Evolutionary conservation across 306 rosid species (phyloP), one percentile per base, ranked within the genome.

Genomic region (Pyrus betulifolia): DNA sequence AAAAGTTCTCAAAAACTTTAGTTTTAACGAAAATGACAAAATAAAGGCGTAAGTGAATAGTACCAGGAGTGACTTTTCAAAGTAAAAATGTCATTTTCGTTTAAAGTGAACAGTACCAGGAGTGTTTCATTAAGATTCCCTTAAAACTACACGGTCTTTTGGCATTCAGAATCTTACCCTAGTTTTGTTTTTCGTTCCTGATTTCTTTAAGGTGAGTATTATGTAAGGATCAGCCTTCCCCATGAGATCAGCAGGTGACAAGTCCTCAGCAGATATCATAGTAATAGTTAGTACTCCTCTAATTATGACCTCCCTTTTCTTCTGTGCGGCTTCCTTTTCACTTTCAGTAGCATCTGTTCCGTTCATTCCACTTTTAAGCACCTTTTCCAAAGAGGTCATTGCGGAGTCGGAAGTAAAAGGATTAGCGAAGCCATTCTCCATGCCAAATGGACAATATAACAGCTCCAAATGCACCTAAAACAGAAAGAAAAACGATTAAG

Each of bases 161-260:
- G 63, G 71, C 73, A 61, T 57, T 60, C 72, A 57, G 74, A 86
- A 58, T 18, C 80, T 76, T 92, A 96, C 99, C 90, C 99, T 84
- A 57, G 98, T 92, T 88, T 89, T 88, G 80, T 88, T 89, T 82
- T 81, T 96, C 11, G 87, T 77, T 81, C 55, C 99, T 69, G 99
- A 80, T 87, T 96, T 96, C 89, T 91, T 96, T 92, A 96, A 74
- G 69, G 86, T 88, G 81, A 96, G 90, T 51, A 87, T 81, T 79
- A 82, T 98, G 79, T 84, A 96, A 71, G 99, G 99, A 84, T 96
- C 99, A 71, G 98, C 87, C 83, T 92, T 96, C 62, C 99, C 99
- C 87, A 89, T 77, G 57, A 96, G 74, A 86, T 96, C 99, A 64
- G 63, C 79, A 1, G 92, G 87, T 63, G 98, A 93, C 96, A 96